These are phyloP conservation scores for Cicer cuneatum DNA, from an alignment of 306 rosid genomes.

Conservation along the genomic window DNA sequence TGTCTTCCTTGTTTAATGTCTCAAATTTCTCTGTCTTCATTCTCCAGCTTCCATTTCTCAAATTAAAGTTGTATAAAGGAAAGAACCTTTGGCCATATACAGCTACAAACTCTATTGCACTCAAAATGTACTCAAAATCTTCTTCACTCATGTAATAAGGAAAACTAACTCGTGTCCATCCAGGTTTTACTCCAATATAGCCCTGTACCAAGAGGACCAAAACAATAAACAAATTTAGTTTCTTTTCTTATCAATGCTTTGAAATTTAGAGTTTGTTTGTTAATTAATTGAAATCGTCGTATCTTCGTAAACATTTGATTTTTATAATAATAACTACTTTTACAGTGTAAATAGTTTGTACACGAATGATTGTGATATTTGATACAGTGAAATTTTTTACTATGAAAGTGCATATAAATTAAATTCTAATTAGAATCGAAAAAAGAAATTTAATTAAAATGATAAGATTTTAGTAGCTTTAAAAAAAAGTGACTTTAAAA, in stretches of 20 bases:
- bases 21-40: slow-evolving; percentile 53
- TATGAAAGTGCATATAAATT: too few species aligned
- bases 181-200: slow-evolving; percentile 76
- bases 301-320: too few species aligned
- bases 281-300: too few species aligned
- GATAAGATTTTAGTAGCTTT: too few species aligned
- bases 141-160: slow-evolving; percentile 79
- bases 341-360: too few species aligned
- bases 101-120: slow-evolving; percentile 78
- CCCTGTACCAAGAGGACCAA: slow-evolving; percentile 53
- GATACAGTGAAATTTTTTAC: too few species aligned
- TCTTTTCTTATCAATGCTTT: background rate
- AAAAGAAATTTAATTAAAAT: too few species aligned
- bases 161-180: slow-evolving; percentile 90
- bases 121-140: slow-evolving; percentile 75
- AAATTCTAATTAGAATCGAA: too few species aligned
- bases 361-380: too few species aligned
- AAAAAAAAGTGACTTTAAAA: too few species aligned
- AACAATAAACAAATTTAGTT: slow-evolving; percentile 6
- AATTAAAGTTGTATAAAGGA: slow-evolving; percentile 65
- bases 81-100: slow-evolving; percentile 77
- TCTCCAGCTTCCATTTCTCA: slow-evolving; percentile 69
- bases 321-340: too few species aligned
- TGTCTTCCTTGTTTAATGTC: slow-evolving; percentile 48
- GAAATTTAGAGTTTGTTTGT: too few species aligned